Percentiles rank a stretch among this genome's conserved stretches.
phyloP scores from a whole-genome alignment of 148 eudicot species.

The Tetragonia tetragonoides region DNA sequence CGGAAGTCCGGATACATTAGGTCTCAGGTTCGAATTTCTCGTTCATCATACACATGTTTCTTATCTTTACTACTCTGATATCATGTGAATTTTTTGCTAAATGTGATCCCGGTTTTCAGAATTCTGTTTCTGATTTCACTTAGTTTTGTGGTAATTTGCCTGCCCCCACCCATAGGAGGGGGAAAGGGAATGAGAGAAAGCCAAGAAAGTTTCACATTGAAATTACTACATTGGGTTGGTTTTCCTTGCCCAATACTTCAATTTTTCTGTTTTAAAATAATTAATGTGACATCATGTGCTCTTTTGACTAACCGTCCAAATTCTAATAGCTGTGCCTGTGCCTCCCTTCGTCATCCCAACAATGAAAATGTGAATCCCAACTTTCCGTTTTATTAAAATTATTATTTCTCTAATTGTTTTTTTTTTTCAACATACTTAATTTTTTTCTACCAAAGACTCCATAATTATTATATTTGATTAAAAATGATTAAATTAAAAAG shows the following conservation, averaged over 20 bases:
- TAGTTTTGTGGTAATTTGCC: too few species aligned
- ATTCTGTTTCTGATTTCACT: too few species aligned
- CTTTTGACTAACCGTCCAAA: conserved; percentile 33
- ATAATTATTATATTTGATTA: too few species aligned
- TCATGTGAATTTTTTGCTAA: too few species aligned
- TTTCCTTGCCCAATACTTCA: background rate
- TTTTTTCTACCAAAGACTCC: too few species aligned
- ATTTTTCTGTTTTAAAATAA: conserved; percentile 5
- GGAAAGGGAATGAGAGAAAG: background rate
- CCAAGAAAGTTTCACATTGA: conserved; percentile 1
- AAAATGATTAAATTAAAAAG: background rate
- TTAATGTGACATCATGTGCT: conserved; percentile 37
- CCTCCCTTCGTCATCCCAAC: conserved; percentile 22
- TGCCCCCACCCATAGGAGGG: too few species aligned
- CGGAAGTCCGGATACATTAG: too few species aligned
- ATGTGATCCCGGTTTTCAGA: too few species aligned
- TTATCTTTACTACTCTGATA: too few species aligned
- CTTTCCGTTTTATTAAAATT: conserved; percentile 8
- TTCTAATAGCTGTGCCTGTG: conserved; percentile 10
- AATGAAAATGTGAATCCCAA: conserved; percentile 26
- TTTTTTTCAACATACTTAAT: background rate
- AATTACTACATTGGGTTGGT: background rate
- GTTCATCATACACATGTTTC: too few species aligned
- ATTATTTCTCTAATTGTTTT: background rate
- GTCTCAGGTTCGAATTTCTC: too few species aligned